phyloP scores from a whole-genome alignment of 441 rosid genomes.

The Arabidopsis hybrid region DNA sequence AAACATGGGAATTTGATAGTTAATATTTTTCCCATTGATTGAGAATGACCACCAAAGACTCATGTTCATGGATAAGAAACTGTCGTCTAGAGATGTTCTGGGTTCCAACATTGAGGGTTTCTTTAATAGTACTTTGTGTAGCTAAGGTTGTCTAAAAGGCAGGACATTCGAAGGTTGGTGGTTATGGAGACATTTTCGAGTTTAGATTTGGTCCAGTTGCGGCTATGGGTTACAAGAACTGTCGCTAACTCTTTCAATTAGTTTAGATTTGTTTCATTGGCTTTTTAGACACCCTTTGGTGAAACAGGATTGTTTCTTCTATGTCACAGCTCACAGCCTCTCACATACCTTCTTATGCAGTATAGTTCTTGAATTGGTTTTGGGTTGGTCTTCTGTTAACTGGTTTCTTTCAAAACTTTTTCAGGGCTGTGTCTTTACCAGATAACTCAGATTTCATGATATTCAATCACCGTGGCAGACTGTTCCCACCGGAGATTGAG shows the following conservation, averaged over 20 bases:
- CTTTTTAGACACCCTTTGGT: background rate
- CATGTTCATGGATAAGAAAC: background rate
- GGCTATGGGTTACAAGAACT: background rate
- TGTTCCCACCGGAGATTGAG: slow-evolving; percentile 56
- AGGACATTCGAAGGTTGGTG: background rate
- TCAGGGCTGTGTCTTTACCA: slow-evolving; percentile 89
- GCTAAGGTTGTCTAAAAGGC: background rate
- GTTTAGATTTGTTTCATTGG: background rate
- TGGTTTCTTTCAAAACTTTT: slow-evolving; percentile 22
- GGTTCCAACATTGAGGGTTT: background rate
- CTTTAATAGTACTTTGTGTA: background rate
- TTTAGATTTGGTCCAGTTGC: background rate
- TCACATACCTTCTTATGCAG: slow-evolving; percentile 9
- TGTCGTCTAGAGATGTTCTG: background rate
- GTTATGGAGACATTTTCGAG: background rate
- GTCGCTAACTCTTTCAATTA: background rate
- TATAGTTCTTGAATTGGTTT: background rate
- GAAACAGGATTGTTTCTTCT: background rate
- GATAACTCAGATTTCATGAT: slow-evolving; percentile 84
- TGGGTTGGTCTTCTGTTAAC: background rate
- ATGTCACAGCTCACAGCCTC: background rate
- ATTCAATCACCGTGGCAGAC: slow-evolving; percentile 89
- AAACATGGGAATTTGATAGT: background rate
- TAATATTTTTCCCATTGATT: background rate
- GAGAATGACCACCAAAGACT: background rate